A percentile compares a stretch with the other conserved stretches of the same genome.
phyloP scores from a whole-genome alignment of 2,329 filamentous ascomycete species.

The Pochonia chlamydosporia region DNA sequence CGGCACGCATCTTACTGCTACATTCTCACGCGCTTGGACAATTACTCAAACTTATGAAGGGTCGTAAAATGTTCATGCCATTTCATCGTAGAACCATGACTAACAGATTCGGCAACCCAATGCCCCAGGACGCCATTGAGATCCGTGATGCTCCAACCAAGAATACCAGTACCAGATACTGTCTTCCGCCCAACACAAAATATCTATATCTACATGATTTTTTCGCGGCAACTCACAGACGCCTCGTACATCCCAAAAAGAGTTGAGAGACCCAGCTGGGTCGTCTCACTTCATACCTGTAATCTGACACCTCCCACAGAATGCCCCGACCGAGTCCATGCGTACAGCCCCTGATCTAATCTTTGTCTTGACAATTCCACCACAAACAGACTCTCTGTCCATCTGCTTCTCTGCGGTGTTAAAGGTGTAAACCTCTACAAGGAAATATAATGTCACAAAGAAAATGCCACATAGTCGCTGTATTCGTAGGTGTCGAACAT shows the following conservation, averaged over 20 bases:
- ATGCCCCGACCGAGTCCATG: not conserved
- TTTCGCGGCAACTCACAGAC: slow-evolving; percentile 7
- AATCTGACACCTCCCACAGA: not conserved
- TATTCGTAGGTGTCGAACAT: not conserved
- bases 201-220: slow-evolving; percentile 19
- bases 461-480: not conserved
- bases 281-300: not conserved
- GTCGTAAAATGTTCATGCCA: slow-evolving; percentile 22
- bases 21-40: too few species aligned
- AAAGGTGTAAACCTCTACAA: not conserved
- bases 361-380: not conserved
- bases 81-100: slow-evolving; percentile 25
- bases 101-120: slow-evolving; percentile 17
- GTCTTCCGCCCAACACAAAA: slow-evolving; percentile 2
- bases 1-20: too few species aligned
- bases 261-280: slow-evolving; percentile 7
- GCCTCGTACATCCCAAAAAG: slow-evolving; percentile 10
- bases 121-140: slow-evolving; percentile 14
- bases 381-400: not conserved
- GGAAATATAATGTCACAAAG: not conserved
- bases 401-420: not conserved
- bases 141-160: slow-evolving; percentile 15
- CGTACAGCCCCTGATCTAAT: not conserved
- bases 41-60: not conserved
- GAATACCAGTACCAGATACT: slow-evolving; percentile 12